Percentiles rank a stretch among this genome's conserved stretches.
These are phyloP conservation scores for Macrolepiota fuliginosa DNA, from an alignment of 768 basidiomycete species.

Conservation along the genomic window DNA sequence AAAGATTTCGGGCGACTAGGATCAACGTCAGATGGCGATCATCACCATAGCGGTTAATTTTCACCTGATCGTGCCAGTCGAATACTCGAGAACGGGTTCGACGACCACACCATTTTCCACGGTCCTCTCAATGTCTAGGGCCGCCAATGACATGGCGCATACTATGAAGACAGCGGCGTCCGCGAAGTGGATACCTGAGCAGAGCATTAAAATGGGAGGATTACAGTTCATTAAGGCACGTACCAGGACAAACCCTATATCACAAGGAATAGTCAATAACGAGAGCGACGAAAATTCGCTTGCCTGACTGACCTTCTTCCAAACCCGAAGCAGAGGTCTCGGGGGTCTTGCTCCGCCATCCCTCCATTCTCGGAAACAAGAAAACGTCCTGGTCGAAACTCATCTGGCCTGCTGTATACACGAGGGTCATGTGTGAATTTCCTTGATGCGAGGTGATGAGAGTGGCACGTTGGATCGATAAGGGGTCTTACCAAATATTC, in stretches of 20 bases:
- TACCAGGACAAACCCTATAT: constrained; percentile 49
- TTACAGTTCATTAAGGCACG: constrained; percentile 1
- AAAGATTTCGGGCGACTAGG: constrained; percentile 62
- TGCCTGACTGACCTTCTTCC: constrained; percentile 51
- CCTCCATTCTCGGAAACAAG: constrained; percentile 37
- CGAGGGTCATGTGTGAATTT: constrained; percentile 53
- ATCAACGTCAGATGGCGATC: constrained; percentile 2
- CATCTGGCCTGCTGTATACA: constrained; percentile 50
- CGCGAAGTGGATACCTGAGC: constrained; percentile 48
- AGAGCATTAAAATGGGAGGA: constrained; percentile 4
- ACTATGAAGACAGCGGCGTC: constrained; percentile 53
- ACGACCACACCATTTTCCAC: constrained; percentile 43
- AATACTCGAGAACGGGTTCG: constrained; percentile 54
- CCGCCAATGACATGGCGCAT: constrained; percentile 50
- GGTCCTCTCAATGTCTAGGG: constrained; percentile 47
- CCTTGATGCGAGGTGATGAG: constrained; percentile 24
- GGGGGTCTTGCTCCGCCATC: constrained; percentile 53
- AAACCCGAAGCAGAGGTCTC: constrained; percentile 65
- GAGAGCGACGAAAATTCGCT: not conserved
- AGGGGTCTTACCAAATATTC: constrained; percentile 43
- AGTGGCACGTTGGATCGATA: not conserved
- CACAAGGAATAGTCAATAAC: constrained; percentile 2
- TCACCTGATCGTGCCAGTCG: constrained; percentile 65
- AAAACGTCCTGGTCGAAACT: constrained; percentile 63
- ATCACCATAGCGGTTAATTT: not conserved